These are phyloP conservation scores for Boletus hoseneyae DNA, from an alignment of 1,284 basidiomycete genomes.

Conservation along the genomic window DNA sequence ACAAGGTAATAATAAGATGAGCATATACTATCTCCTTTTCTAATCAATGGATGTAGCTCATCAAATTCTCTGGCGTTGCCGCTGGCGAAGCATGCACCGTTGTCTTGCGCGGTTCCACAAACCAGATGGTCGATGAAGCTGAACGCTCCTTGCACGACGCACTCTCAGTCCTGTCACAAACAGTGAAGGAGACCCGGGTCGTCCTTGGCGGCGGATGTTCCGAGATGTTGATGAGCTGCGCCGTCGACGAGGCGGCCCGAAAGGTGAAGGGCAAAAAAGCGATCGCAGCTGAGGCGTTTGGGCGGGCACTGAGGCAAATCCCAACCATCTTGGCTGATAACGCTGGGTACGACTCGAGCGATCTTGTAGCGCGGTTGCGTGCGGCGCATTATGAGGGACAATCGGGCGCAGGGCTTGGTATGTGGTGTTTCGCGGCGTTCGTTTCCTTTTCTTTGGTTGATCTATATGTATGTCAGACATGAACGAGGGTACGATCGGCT, in stretches of 20 bases:
- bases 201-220: constrained; percentile 96
- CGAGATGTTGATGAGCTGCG: constrained; percentile 97
- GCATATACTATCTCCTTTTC: background rate
- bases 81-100: constrained; percentile 99
- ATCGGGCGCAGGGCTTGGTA: constrained; percentile 81
- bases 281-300: constrained; percentile 91
- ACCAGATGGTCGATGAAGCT: constrained; percentile 99
- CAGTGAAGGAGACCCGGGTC: constrained; percentile 93
- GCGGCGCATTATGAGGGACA: constrained; percentile 95
- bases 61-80: constrained; percentile 98
- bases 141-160: constrained; percentile 98
- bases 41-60: constrained; percentile 56
- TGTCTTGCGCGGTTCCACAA: constrained; percentile 93
- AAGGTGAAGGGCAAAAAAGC: constrained; percentile 93
- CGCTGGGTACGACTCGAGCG: constrained; percentile 96
- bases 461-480: constrained; percentile 60
- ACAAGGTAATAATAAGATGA: constrained; percentile 63
- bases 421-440: constrained; percentile 12
- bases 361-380: constrained; percentile 86
- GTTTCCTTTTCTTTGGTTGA: background rate
- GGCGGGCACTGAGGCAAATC: constrained; percentile 87
- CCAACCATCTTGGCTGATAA: constrained; percentile 98
- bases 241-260: constrained; percentile 87
- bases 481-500: constrained; percentile 80
- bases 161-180: constrained; percentile 95